Percentiles rank a stretch among this genome's conserved stretches.
phyloP scores from a whole-genome alignment of 129 eudicot genomes.

The Arctium minus region DNA sequence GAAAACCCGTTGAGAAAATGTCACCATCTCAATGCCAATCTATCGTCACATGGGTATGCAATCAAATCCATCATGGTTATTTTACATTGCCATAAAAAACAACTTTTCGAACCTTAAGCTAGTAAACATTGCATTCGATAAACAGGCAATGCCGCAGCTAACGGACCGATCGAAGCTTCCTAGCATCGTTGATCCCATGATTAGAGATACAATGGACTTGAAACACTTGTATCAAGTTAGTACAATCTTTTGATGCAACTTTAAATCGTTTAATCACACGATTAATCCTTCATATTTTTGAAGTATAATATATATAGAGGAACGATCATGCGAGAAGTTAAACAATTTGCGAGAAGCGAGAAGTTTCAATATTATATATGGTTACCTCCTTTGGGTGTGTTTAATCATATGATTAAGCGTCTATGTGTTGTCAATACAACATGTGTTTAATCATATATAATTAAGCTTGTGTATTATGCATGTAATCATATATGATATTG shows the following conservation, averaged over 20 bases:
- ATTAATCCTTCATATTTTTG: neutral
- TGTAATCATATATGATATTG: too few relatives aligned
- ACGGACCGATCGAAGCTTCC: constrained; percentile 86
- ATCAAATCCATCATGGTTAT: neutral
- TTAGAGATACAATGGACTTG: constrained; percentile 75
- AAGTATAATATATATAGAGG: too few relatives aligned
- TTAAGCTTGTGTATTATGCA: too few relatives aligned
- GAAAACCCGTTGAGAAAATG: constrained; percentile 82
- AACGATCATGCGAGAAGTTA: too few relatives aligned
- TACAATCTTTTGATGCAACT: constrained; percentile 4
- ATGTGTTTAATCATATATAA: too few relatives aligned
- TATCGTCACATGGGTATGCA: constrained; percentile 77
- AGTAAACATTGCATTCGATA: neutral
- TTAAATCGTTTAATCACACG: neutral
- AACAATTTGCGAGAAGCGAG: too few relatives aligned
- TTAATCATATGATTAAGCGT: too few relatives aligned
- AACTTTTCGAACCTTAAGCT: neutral
- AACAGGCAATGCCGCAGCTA: constrained; percentile 92
- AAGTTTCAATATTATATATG: too few relatives aligned
- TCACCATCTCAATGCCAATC: constrained; percentile 77
- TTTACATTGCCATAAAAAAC: neutral
- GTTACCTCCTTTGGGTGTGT: too few relatives aligned
- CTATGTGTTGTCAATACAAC: too few relatives aligned
- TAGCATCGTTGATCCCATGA: constrained; percentile 68
- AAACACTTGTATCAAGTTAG: constrained; percentile 93